Evolutionary conservation across 345 rosid species (phyloP).

Genomic region (Lepidium aucheri): DNA sequence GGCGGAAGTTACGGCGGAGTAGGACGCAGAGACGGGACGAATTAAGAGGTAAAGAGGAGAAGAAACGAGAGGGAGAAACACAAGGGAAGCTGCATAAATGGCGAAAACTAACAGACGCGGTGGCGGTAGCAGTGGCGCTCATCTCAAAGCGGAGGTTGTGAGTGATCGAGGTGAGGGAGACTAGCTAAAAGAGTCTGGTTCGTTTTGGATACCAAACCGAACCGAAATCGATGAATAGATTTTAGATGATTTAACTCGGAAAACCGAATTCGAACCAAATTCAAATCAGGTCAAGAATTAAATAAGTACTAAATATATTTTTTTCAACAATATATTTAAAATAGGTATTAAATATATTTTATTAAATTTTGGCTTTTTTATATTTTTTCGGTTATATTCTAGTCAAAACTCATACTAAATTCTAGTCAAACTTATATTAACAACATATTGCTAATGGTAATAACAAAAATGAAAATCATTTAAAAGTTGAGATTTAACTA

Average conservation of each 20-base stretch:
- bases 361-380: no score
- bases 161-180: not conserved
- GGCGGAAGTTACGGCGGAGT: slow-evolving; percentile 25
- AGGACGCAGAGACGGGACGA: slow-evolving; percentile 4
- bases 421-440: not conserved
- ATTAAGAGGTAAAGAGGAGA: slow-evolving; percentile 11
- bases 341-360: no score
- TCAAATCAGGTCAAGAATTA: no score
- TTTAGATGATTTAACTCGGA: no score
- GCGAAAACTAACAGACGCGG: slow-evolving; percentile 9
- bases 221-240: no score
- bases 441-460: not conserved
- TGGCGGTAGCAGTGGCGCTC: slow-evolving; percentile 15
- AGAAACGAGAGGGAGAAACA: slow-evolving; percentile 5
- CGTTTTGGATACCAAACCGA: no score
- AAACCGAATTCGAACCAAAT: no score
- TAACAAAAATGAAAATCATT: not conserved
- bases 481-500: not conserved
- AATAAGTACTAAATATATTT: no score
- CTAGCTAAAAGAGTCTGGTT: not conserved
- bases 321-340: no score
- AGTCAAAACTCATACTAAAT: not conserved
- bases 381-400: not conserved
- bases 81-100: slow-evolving; percentile 18
- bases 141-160: slow-evolving; percentile 9